Conservation (phyloP, 2,329 filamentous ascomycete genomes). For the Calonectria naviculata region DNA sequence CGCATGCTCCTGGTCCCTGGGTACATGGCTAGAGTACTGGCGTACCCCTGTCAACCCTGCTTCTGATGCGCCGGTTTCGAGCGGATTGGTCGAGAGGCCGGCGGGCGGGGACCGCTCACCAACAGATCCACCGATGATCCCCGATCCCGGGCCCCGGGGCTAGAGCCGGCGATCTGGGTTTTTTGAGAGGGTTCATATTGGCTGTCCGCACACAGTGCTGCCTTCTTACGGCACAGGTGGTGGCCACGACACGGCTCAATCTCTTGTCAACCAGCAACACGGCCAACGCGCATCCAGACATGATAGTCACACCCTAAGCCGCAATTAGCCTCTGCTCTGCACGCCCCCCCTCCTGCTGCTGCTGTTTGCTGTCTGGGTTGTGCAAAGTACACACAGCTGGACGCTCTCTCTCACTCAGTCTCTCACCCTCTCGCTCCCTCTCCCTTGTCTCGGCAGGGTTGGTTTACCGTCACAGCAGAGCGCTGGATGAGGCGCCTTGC, state of each 20-base stretch:
- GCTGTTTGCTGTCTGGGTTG: too few species aligned
- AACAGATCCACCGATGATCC: conserved; percentile 25
- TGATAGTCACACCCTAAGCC: conserved; percentile 17
- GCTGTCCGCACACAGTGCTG: conserved; percentile 6
- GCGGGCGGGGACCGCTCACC: not conserved
- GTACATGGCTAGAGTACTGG: not conserved
- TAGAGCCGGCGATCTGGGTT: conserved; percentile 36
- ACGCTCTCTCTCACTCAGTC: too few species aligned
- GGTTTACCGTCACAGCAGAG: not conserved
- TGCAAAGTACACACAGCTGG: not conserved
- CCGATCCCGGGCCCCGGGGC: conserved; percentile 35
- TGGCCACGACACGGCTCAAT: not conserved
- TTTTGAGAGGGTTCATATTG: conserved; percentile 22
- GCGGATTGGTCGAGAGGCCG: conserved; percentile 11
- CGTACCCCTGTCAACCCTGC: not conserved
- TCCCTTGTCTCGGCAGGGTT: not conserved
- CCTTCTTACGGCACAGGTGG: conserved; percentile 6
- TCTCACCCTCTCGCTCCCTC: too few species aligned
- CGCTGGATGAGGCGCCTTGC: not conserved
- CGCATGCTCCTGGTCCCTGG: conserved; percentile 3
- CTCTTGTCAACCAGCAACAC: not conserved
- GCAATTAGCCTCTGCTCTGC: not conserved
- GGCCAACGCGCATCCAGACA: not conserved
- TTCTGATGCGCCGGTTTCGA: not conserved
- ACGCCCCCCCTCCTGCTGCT: not conserved